Conservation (phyloP, 768 basidiomycete species). For the Rhizopogon salebrosus region DNA sequence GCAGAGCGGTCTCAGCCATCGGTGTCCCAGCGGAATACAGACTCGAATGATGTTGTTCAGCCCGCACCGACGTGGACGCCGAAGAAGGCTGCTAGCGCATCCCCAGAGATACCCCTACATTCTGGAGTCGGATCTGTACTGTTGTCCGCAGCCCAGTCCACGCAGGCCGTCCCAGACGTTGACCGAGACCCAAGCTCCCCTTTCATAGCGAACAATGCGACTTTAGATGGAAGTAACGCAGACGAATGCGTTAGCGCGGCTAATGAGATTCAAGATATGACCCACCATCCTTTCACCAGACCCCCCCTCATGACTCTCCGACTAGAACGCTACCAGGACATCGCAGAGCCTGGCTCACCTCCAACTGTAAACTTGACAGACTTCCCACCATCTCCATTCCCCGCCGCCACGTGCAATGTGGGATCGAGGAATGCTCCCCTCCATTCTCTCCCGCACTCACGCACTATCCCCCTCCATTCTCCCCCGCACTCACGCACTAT, state of each 20-base stretch:
- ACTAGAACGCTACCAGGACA: background rate
- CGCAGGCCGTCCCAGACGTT: slow-evolving; percentile 1
- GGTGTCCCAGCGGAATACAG: slow-evolving; percentile 4
- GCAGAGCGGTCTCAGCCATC: slow-evolving; percentile 21
- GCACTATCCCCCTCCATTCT: slow-evolving; percentile 8
- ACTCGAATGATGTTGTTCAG: background rate
- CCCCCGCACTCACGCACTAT: slow-evolving; percentile 4
- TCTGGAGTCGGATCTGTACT: slow-evolving; percentile 14
- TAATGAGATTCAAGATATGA: background rate
- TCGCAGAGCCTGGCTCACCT: background rate
- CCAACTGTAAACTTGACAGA: background rate
- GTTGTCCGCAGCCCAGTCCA: slow-evolving; percentile 7
- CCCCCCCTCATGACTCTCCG: background rate
- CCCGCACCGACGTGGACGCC: background rate
- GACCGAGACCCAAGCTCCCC: slow-evolving; percentile 4
- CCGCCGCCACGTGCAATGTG: background rate
- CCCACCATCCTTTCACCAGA: background rate
- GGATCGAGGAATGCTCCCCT: background rate
- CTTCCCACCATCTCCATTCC: background rate
- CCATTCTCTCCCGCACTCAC: slow-evolving; percentile 9
- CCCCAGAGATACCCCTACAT: slow-evolving; percentile 16
- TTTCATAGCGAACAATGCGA: background rate
- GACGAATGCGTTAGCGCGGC: background rate
- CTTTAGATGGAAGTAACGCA: background rate
- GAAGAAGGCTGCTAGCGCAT: slow-evolving; percentile 5